Evolutionary conservation across 140 eudicot species (phyloP), one percentile per base, ranked within the genome.

Genomic region (Anethum foeniculum): DNA sequence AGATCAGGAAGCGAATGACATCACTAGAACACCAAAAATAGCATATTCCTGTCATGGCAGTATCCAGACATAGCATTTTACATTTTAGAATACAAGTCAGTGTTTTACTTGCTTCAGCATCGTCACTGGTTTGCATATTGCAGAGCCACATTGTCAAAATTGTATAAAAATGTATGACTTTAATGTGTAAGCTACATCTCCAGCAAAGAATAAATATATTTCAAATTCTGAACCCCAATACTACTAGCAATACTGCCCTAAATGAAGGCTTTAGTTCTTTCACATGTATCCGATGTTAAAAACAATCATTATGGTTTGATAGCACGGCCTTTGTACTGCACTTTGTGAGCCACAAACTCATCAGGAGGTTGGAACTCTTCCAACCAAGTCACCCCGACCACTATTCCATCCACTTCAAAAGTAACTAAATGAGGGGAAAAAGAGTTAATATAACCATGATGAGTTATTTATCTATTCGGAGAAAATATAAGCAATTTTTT

Each of bases 311-410:
- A 86, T 28, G 86, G 71, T 88, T 84, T 88, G 85, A 86, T 79
- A 80, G 74, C 85, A 11, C 92, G 90, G 36, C 97, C 95, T 84
- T 88, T 91, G 85, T 93, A 93, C 88, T 83, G 88, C 68, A 93
- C 97, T 80, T 91, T 87, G 58, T 76, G 86, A 51, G 90, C 81
- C 83, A 91, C 96, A 72, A 93, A 93, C 78, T 87, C 97, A 80
- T 91, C 98, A 16, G 98, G 98, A 34, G 91, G 97, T 86, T 91
- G 95, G 73, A 80, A 89, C 85, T 91, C 97, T 88, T 91, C 96
- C 39, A 93, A 86, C 97, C 97, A 93, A 79, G 90, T 80, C 83
- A 88, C 88, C 51, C 87, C 92, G 62, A 83, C 28, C 8, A 80
- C 75, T 27, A 60, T 89, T 2, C 91, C 98, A 54, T 90, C 90